A percentile compares a stretch with the other conserved stretches of the same genome.
phyloP scores from a whole-genome alignment of 495 filamentous ascomycete genomes.

The Aspergillus sclerotioniger region DNA sequence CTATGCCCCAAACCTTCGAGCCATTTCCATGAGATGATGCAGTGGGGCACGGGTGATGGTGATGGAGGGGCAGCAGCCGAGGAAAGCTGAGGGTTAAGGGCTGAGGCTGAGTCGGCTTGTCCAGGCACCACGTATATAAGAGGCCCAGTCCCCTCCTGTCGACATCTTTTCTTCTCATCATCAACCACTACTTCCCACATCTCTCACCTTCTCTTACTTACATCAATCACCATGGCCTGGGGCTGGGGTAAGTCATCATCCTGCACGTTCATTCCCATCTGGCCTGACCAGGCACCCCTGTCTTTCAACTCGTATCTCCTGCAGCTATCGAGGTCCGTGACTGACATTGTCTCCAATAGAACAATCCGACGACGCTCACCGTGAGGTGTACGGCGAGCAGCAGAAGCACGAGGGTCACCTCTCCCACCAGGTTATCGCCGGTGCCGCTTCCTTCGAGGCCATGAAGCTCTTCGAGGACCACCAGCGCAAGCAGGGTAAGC shows the following conservation, averaged over 20 bases:
- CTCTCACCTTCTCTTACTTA: conserved; percentile 13
- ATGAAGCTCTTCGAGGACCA: conserved; percentile 79
- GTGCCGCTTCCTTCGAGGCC: conserved; percentile 74
- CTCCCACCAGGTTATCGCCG: conserved; percentile 71
- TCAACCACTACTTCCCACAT: not conserved
- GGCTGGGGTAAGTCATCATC: conserved; percentile 36
- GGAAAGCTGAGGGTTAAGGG: conserved; percentile 4
- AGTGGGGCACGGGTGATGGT: conserved; percentile 9
- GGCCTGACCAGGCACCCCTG: not conserved
- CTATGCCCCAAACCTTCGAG: not conserved
- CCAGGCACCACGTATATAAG: conserved; percentile 6
- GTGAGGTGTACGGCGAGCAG: conserved; percentile 54
- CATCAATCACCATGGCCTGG: conserved; percentile 33
- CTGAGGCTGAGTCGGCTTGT: conserved; percentile 5
- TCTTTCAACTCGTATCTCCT: not conserved
- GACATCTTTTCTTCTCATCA: not conserved
- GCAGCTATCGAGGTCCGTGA: not conserved
- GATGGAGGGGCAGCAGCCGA: conserved; percentile 12
- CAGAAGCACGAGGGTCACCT: conserved; percentile 58
- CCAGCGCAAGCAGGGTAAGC: conserved; percentile 67
- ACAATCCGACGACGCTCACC: conserved; percentile 55
- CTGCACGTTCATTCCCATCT: not conserved
- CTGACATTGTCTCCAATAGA: conserved; percentile 25
- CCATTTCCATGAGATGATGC: conserved; percentile 1
- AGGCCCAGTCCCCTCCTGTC: conserved; percentile 3